Evolutionary conservation across 2,329 filamentous ascomycete species (phyloP).

Genomic region (Stromatinia cepivora): DNA sequence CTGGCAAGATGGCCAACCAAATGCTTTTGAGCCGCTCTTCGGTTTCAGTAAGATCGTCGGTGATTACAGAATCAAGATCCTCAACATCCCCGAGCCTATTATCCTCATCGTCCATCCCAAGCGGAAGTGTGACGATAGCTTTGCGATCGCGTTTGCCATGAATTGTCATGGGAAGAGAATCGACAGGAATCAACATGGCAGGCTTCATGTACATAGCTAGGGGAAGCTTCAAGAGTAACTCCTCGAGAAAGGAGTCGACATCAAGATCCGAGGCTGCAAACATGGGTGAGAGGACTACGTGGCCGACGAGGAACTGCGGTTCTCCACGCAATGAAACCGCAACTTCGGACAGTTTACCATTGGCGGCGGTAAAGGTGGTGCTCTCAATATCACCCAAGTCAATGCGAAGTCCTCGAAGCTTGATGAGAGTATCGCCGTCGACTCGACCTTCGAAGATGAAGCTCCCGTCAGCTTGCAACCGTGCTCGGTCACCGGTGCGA

Average conservation of each 20-base stretch:
- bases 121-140: not conserved
- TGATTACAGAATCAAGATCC: too few species aligned
- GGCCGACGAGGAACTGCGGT: not conserved
- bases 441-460: conserved; percentile 41
- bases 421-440: conserved; percentile 43
- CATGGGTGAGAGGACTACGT: not conserved
- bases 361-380: conserved; percentile 35
- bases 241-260: not conserved
- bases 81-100: too few species aligned
- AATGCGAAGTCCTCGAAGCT: conserved; percentile 44
- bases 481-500: conserved; percentile 42
- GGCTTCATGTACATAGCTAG: conserved; percentile 6
- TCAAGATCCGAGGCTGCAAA: not conserved
- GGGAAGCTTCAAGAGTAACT: not conserved
- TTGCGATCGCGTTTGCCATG: not conserved
- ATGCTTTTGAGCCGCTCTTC: too few species aligned
- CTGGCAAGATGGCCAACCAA: too few species aligned
- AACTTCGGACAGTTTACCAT: conserved; percentile 36
- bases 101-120: not conserved
- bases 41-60: too few species aligned
- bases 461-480: conserved; percentile 35
- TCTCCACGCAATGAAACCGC: conserved; percentile 31
- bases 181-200: not conserved
- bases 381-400: conserved; percentile 48
- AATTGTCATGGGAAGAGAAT: not conserved